Evolutionary conservation across 106 monocot species (phyloP), one percentile per base, ranked within the genome.

Genomic region (Phalaenopsis equestris): DNA sequence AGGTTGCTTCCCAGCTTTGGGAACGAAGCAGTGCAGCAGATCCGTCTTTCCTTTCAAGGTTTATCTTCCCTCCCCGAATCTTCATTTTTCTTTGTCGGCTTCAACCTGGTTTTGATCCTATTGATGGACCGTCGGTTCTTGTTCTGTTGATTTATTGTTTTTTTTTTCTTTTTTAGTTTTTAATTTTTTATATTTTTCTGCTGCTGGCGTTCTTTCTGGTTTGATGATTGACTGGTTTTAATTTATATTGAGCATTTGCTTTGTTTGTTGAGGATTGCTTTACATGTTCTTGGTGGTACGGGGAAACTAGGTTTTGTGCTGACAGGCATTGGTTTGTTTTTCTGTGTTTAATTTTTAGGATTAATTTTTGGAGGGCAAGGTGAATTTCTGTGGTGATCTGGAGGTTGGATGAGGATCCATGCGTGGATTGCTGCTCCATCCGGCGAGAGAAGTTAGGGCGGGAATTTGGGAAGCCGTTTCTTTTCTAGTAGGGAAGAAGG

Each of bases 341-440:
- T 37, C 36, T 47, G 18, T 23, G 30, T 78, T 47, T 42, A 18
- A 65, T 64, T 48, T 57, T 42, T 52, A 45, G 49, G 10, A 39
- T 42, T 42, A 12, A 12, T 76, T 49, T 70, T 8, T 52, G 3
- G 8, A 36, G 73, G 57, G 80, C 10, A 84, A 77, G 81, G 56
- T 67, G 80, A 80, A 67, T 55, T 16, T 48, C 52, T 52, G 14
- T 18, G 75, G 70, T 68, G 77, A 81, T 77, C 67, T 6, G 56
- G 68, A 43, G 67, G 70, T 80, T 42, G 81, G 49, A 70, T 76
- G 77, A 11, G 84, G 76, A 6, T 45, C 73, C 72, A 30, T 67
- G n/a, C 52, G 73, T 38, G 38, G 47, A 73, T 73, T 56, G 61
- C 17, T 56, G 61, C 17, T 41, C 42, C 45, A 36, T 38, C 12